Percentiles rank a stretch among this genome's conserved stretches.
These are phyloP conservation scores for Leishmania aethiopica DNA, from an alignment of 208 protist species.

Conservation along the genomic window DNA sequence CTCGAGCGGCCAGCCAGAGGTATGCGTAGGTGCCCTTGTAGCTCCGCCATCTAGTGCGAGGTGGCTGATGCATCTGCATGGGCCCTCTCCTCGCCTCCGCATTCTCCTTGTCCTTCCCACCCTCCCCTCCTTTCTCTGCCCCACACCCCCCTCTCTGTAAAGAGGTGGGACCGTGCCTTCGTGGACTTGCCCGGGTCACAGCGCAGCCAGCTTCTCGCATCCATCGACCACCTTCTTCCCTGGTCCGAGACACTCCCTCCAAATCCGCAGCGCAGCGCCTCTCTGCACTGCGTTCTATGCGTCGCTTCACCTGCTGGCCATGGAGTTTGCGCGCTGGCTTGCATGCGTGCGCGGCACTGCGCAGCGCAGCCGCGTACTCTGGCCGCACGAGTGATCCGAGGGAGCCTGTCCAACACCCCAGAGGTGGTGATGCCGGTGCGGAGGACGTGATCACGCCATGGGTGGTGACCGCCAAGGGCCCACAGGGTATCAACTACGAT, in stretches of 20 bases:
- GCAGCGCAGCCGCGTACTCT: neutral
- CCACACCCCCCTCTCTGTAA: neutral
- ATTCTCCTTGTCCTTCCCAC: neutral
- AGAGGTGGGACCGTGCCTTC: neutral
- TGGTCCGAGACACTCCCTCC: neutral
- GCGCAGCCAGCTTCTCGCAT: neutral
- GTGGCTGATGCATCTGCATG: neutral
- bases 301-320: neutral
- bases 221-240: neutral
- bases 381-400: neutral
- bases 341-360: neutral
- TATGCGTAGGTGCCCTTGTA: neutral
- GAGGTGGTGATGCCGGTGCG: neutral
- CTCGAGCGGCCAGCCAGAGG: neutral
- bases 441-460: constrained; percentile 84
- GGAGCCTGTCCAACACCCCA: neutral
- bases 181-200: neutral
- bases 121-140: neutral
- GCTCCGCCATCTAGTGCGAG: neutral
- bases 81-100: neutral
- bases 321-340: neutral
- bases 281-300: neutral
- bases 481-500: constrained; percentile 82
- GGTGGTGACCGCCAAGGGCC: constrained; percentile 71
- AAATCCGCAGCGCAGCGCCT: neutral